A percentile compares a stretch with the other conserved stretches of the same genome.
Evolutionary conservation across 768 basidiomycete species (phyloP).

Genomic region (Rhodotorula diobovata): DNA sequence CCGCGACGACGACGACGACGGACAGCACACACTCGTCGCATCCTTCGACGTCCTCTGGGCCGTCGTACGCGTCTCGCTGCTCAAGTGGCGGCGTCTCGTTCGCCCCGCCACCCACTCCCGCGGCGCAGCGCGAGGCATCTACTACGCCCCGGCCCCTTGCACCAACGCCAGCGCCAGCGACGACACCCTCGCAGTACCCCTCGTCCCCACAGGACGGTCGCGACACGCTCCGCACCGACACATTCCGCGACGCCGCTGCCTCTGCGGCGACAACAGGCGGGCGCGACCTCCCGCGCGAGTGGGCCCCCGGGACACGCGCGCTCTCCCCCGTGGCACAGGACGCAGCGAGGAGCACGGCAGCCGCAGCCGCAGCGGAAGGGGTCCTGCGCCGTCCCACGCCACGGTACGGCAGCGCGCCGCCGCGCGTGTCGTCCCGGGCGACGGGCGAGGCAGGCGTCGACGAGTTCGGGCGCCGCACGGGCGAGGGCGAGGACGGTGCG

Average conservation of each 20-base stretch:
- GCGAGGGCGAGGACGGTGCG: not conserved
- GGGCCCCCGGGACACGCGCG: not conserved
- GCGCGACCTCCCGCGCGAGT: no score
- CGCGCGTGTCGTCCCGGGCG: not conserved
- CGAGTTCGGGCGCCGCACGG: no score
- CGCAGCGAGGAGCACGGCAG: no score
- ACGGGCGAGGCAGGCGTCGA: no score
- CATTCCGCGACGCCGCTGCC: not conserved
- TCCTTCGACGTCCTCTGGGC: not conserved
- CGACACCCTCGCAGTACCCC: not conserved
- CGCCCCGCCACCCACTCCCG: not conserved
- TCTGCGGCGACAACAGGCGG: no score
- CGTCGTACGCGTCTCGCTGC: not conserved
- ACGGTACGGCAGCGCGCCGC: not conserved
- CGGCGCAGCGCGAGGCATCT: not conserved
- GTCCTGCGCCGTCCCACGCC: not conserved
- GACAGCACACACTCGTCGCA: not conserved
- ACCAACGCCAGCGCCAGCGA: no score
- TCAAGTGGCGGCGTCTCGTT: not conserved
- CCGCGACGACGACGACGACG: not conserved
- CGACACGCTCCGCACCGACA: not conserved
- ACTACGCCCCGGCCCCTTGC: not conserved
- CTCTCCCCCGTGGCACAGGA: constrained; percentile 1
- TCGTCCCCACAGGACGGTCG: not conserved
- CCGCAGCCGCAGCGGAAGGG: not conserved